Base-by-base conservation (phyloP, 352 stramenopile genomes). In the Saprolegnia parasitica region DNA sequence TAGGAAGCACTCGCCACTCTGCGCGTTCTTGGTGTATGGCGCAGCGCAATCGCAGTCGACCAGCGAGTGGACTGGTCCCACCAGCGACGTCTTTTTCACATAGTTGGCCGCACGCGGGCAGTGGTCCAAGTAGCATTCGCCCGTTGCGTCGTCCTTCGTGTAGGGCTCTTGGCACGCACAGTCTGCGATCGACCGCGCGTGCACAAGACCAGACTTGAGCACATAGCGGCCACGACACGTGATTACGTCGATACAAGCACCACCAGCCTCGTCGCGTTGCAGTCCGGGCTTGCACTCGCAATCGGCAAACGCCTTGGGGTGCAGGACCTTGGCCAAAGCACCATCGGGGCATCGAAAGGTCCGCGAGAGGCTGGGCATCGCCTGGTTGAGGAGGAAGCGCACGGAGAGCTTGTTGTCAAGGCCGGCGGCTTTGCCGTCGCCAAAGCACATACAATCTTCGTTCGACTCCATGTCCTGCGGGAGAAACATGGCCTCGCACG, bases 61-160 rank as follows among this genome's bases (percentile, higher is more conserved):
- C n/a, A 95, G 80, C 21, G 86, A 93, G 0, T 49, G 72, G 1
- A 93, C 79, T 1, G 42, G 13, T 8, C 35, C 47, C 6, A 67
- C 62, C 3, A 60, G 35, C n/a, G 29, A 60, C 16, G n/a, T 23
- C 29, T 84, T 86, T 39, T 77, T 74, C 54, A 90, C 74, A 67
- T 95, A 95, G 75, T 95, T 91, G 32, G 84, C 86, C 1, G 84
- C 83, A 40, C 86, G 78, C 1, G 84, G 86, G 39, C 86, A 95
- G 42, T 76, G 77, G 0, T 62, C 74, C 23, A 95, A 65, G 29
- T 75, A 29, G 58, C 86, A 93, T 55, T 78, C 72, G 9, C 80
- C 79, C 1, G 79, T 86, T 21, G 72, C 72, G 5, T 78, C 68
- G 40, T 91, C 78, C 47, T 91, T 92, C 45, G 76, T 78, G 75